phyloP scores from a whole-genome alignment of 139 green algal species.

The Picochlorum sp. region DNA sequence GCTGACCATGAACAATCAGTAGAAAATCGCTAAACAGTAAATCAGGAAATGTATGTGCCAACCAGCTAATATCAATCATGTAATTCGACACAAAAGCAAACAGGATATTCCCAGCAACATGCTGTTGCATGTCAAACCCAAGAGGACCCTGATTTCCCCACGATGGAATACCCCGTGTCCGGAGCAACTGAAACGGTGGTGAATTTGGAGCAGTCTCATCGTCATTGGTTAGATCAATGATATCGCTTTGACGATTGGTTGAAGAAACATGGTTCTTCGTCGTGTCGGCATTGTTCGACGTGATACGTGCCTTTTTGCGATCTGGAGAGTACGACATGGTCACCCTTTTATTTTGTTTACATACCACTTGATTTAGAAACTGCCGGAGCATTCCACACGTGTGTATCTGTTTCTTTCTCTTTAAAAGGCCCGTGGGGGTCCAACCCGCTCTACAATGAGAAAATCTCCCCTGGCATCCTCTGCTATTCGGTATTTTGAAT shows the following conservation, averaged over 20 bases:
- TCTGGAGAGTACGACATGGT: too few relatives aligned
- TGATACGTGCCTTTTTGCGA: too few relatives aligned
- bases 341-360: too few relatives aligned
- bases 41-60: conserved; percentile 47
- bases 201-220: background rate
- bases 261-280: too few relatives aligned
- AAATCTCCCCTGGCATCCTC: conserved; percentile 70
- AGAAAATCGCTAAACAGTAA: conserved; percentile 29
- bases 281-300: too few relatives aligned
- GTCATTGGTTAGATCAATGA: too few relatives aligned
- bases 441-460: conserved; percentile 53
- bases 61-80: conserved; percentile 61
- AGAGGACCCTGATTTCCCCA: conserved; percentile 40
- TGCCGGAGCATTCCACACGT: background rate
- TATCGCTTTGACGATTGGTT: too few relatives aligned
- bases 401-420: background rate
- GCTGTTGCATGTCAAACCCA: conserved; percentile 23
- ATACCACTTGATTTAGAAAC: background rate
- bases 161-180: conserved; percentile 13
- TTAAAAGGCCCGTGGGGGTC: conserved; percentile 45
- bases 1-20: conserved; percentile 41
- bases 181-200: conserved; percentile 14
- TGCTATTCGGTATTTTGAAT: conserved; percentile 56
- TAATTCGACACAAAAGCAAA: conserved; percentile 56
- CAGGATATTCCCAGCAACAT: conserved; percentile 30